phyloP scores from a whole-genome alignment of 1,284 basidiomycete genomes.

The Tremellales sp. region DNA sequence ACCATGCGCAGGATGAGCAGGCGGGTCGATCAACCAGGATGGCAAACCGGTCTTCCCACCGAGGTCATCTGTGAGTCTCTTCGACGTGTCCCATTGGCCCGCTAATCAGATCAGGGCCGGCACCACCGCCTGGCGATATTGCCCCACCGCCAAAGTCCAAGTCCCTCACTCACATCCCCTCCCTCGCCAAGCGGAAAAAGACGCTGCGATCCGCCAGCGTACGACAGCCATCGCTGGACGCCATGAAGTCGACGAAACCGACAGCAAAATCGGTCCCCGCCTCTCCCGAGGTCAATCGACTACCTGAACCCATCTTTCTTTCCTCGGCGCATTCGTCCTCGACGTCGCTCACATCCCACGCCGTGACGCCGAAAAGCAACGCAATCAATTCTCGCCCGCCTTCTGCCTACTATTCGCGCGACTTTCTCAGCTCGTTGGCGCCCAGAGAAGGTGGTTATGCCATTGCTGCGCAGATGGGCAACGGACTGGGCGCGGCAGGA shows the following conservation, averaged over 20 bases:
- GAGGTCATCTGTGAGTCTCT: constrained; percentile 37
- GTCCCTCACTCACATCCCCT: constrained; percentile 33
- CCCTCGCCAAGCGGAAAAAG: constrained; percentile 16
- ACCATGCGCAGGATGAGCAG: constrained; percentile 40
- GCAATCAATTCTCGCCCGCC: constrained; percentile 24
- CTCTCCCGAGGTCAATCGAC: constrained; percentile 13
- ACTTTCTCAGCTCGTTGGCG: constrained; percentile 39
- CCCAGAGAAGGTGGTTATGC: constrained; percentile 49
- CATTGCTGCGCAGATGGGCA: constrained; percentile 42
- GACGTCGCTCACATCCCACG: constrained; percentile 34
- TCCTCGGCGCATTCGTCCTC: constrained; percentile 43
- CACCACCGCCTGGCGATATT: constrained; percentile 26
- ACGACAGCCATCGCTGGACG: constrained; percentile 11
- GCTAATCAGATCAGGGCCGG: constrained; percentile 33
- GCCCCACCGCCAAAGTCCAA: constrained; percentile 27
- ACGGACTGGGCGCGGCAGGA: constrained; percentile 20
- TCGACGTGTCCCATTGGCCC: neutral
- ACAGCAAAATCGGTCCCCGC: constrained; percentile 14
- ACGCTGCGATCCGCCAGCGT: constrained; percentile 5
- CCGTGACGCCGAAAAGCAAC: constrained; percentile 19
- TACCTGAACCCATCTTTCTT: constrained; percentile 7
- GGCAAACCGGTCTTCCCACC: constrained; percentile 23
- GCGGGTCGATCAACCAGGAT: constrained; percentile 22
- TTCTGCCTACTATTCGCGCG: constrained; percentile 39
- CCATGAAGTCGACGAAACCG: constrained; percentile 7